Conservation (phyloP, 2,329 filamentous ascomycete species). For the Zymoseptoria passerinii region DNA sequence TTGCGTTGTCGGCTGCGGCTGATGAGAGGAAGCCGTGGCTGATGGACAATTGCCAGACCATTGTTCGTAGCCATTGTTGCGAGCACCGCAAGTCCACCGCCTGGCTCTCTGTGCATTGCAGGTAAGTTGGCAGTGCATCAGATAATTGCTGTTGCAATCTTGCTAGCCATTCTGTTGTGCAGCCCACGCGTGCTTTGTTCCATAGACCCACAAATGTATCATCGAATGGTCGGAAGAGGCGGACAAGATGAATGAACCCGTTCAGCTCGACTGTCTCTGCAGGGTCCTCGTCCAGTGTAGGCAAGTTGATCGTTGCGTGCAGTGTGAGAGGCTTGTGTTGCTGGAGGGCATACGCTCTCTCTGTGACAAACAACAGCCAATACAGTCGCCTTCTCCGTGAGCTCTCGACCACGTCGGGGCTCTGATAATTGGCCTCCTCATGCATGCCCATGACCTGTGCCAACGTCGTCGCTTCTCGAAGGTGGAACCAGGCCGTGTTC, state of each 20-base stretch:
- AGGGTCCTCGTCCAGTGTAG: slow-evolving; percentile 41
- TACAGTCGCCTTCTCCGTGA: slow-evolving; percentile 50
- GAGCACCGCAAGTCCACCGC: slow-evolving; percentile 61
- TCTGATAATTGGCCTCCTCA: slow-evolving; percentile 48
- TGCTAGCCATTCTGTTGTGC: slow-evolving; percentile 39
- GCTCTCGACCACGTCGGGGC: slow-evolving; percentile 41
- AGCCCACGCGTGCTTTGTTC: slow-evolving; percentile 49
- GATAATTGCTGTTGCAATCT: slow-evolving; percentile 44
- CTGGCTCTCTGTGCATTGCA: slow-evolving; percentile 56
- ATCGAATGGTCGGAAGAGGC: slow-evolving; percentile 55
- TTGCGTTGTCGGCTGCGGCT: slow-evolving; percentile 48
- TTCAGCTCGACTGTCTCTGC: slow-evolving; percentile 48
- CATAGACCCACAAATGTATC: slow-evolving; percentile 56
- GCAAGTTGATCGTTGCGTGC: slow-evolving; percentile 50
- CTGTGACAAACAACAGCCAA: slow-evolving; percentile 56
- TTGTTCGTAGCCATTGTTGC: slow-evolving; percentile 61
- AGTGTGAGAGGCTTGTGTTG: slow-evolving; percentile 56
- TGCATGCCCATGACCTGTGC: slow-evolving; percentile 52
- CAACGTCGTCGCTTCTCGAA: slow-evolving; percentile 53
- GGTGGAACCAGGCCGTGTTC: slow-evolving; percentile 54
- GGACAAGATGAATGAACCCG: slow-evolving; percentile 53
- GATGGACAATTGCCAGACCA: slow-evolving; percentile 66
- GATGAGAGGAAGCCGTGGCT: slow-evolving; percentile 57
- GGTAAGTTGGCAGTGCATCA: slow-evolving; percentile 47
- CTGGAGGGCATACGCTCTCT: slow-evolving; percentile 56